These are phyloP conservation scores for Stachybotrys echinatus DNA, from an alignment of 2,329 filamentous ascomycete species.

Conservation along the genomic window DNA sequence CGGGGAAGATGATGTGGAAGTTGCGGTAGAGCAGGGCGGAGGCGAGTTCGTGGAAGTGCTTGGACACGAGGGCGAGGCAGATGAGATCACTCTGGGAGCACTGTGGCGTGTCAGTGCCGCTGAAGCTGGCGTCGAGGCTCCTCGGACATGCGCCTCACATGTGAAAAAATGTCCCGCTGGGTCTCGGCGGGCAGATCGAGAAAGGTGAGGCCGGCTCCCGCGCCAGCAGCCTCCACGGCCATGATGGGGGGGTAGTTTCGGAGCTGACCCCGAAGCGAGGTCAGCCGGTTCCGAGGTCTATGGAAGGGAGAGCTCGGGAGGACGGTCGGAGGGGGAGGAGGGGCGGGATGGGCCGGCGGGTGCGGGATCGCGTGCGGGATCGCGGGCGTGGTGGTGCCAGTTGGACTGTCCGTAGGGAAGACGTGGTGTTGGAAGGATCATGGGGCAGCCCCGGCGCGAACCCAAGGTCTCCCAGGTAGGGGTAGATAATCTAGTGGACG, in stretches of 20 bases:
- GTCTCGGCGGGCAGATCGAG: constrained; percentile 41
- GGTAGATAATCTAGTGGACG: no score
- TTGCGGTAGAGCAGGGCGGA: constrained; percentile 54
- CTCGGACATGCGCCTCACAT: constrained; percentile 30
- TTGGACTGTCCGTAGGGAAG: no score
- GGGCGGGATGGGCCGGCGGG: neutral
- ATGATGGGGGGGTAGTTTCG: constrained; percentile 24
- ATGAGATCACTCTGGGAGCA: constrained; percentile 49
- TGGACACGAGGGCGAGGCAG: constrained; percentile 53
- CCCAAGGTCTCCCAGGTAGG: no score
- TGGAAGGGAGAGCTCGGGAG: no score
- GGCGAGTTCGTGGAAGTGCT: constrained; percentile 51
- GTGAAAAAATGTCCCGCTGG: constrained; percentile 40
- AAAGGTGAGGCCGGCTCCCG: constrained; percentile 26
- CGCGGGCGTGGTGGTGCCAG: no score
- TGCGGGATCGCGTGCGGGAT: neutral
- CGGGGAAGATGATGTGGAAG: constrained; percentile 57
- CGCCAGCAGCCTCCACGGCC: constrained; percentile 25
- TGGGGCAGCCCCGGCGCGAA: no score
- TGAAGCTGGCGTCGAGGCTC: neutral
- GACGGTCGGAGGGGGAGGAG: no score
- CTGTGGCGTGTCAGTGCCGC: constrained; percentile 23
- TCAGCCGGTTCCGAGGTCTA: no score
- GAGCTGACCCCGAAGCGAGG: constrained; percentile 1
- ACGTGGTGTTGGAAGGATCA: no score